Base-by-base conservation (phyloP, 371 early-diverging fungal species). In the Capniomyces stellatus region DNA sequence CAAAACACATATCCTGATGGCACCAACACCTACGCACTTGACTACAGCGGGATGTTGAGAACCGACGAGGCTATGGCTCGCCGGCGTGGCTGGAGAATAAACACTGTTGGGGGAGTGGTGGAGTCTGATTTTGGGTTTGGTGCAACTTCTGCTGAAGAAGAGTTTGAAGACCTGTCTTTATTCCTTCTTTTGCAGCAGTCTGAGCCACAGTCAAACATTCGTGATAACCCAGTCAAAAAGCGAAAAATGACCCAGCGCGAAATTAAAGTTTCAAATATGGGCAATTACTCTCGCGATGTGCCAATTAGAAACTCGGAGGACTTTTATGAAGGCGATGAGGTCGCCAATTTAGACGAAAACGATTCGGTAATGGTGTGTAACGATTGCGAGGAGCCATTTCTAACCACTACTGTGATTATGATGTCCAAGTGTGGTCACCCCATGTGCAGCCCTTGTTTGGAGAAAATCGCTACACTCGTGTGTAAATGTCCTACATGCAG, bases 221-320 rank as follows among this genome's bases (percentile, higher is more conserved):
- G 49, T 29, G 49, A 49, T 8, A 49, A 49, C 10, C n/a, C n/a
- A n/a, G 28, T 49, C n/a, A 49, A 49, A 49, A 49, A 49, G 30
- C 25, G 49, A 4, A n/a, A n/a, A 2, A 27, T 49, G 3, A 29
- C 49, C 2, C 29, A 25, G n/a, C 21, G 49, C 21, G 49, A 49
- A 27, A 27, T n/a, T 10, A 49, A 27, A 49, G 28, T 49, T 4
- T 2, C 28, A n/a, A 49, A 27, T 27, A 21, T 49, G 28, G 49
- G 49, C 4, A 27, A 25, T 25, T 30, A 49, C n/a, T 49, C 49
- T 25, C 25, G 28, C n/a, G n/a, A 49, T 27, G 49, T 49, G n/a
- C 49, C 49, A 3, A 21, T 27, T 29, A 3, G 25, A 15, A 49
- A 49, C n/a, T 24, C 25, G 3, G 28, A 27, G n/a, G 49, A 49